Conservation (phyloP, 129 eudicot species). For the Chrysanthemum makinoi region DNA sequence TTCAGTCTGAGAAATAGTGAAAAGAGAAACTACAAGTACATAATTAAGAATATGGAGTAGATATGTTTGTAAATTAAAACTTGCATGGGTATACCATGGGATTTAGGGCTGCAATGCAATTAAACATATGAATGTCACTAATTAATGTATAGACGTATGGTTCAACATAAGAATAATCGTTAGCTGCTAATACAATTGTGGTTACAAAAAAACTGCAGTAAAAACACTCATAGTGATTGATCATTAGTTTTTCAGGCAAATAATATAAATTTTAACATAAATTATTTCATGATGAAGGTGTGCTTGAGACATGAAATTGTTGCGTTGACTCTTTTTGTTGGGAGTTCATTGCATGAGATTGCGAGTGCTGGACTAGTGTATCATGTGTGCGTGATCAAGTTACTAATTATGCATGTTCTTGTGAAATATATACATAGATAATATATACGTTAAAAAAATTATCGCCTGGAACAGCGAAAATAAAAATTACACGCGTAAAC, state of each 20-base stretch:
- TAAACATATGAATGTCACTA: too few relatives aligned
- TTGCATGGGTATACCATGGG: too few relatives aligned
- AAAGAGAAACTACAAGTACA: neutral
- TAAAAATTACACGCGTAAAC: too few relatives aligned
- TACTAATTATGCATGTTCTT: neutral
- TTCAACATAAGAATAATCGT: too few relatives aligned
- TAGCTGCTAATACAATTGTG: too few relatives aligned
- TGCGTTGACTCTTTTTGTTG: slow-evolving; percentile 17
- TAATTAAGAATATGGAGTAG: neutral
- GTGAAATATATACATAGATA: neutral
- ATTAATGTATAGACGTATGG: too few relatives aligned
- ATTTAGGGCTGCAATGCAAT: too few relatives aligned
- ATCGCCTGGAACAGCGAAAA: too few relatives aligned
- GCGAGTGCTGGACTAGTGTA: slow-evolving; percentile 16
- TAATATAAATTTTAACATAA: neutral
- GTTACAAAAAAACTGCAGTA: too few relatives aligned
- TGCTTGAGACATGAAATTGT: slow-evolving; percentile 24
- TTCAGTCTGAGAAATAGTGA: neutral
- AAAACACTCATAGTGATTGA: neutral
- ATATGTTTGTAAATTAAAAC: neutral
- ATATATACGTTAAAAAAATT: neutral
- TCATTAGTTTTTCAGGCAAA: neutral
- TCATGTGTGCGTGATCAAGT: neutral
- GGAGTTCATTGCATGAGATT: slow-evolving; percentile 18
- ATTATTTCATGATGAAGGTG: slow-evolving; percentile 22